phyloP scores from a whole-genome alignment of 495 filamentous ascomycete species.

The Bathelium albidoporum region DNA sequence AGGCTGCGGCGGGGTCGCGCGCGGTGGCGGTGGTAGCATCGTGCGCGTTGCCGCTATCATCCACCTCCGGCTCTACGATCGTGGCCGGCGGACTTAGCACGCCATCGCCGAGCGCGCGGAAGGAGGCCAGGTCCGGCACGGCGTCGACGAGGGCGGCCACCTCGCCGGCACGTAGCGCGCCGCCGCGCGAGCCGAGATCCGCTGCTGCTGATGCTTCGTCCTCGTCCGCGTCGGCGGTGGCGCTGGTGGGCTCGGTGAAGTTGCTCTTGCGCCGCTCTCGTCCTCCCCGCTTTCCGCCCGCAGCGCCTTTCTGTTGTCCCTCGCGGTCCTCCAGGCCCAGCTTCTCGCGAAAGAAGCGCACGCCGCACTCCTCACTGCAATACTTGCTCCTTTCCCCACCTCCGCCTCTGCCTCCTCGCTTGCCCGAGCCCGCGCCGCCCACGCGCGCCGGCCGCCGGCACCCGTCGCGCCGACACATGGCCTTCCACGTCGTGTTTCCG shows the following conservation, averaged over 20 bases:
- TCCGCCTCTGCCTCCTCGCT: slow-evolving; percentile 27
- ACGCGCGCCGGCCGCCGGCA: slow-evolving; percentile 54
- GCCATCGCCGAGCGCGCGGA: slow-evolving; percentile 47
- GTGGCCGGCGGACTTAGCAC: slow-evolving; percentile 33
- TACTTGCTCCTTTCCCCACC: slow-evolving; percentile 47
- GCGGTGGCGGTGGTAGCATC: background rate
- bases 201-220: slow-evolving; percentile 32
- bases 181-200: slow-evolving; percentile 45
- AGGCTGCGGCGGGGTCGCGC: background rate
- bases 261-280: slow-evolving; percentile 12
- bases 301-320: slow-evolving; percentile 5
- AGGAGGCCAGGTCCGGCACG: slow-evolving; percentile 40
- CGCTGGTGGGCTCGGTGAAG: too few relatives aligned
- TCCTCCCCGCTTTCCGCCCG: slow-evolving; percentile 9
- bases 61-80: slow-evolving; percentile 10
- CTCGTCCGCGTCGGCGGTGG: slow-evolving; percentile 16
- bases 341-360: slow-evolving; percentile 44
- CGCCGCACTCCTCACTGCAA: slow-evolving; percentile 56
- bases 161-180: slow-evolving; percentile 46
- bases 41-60: slow-evolving; percentile 8
- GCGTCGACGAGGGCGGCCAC: slow-evolving; percentile 44
- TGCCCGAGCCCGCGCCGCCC: slow-evolving; percentile 28
- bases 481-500: slow-evolving; percentile 56
- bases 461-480: slow-evolving; percentile 51
- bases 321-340: slow-evolving; percentile 16